Evolutionary conservation across 1,284 basidiomycete species (phyloP).

Genomic region (Heterobasidion occidentale): DNA sequence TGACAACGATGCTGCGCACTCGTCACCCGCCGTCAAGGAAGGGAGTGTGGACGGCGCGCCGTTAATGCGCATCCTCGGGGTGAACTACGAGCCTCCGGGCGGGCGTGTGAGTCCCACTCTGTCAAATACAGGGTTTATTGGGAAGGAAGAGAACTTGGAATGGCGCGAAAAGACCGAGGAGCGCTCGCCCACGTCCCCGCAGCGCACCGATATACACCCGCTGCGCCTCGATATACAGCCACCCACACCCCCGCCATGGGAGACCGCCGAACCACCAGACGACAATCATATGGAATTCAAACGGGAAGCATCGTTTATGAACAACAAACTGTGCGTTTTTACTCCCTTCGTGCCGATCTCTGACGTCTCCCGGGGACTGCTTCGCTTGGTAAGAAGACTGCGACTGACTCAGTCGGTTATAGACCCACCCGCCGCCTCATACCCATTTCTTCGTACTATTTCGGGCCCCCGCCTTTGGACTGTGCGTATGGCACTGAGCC

Average conservation of each 20-base stretch:
- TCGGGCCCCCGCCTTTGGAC: constrained; percentile 66
- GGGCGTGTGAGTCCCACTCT: not conserved
- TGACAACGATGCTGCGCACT: not conserved
- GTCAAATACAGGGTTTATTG: not conserved
- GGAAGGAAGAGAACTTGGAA: constrained; percentile 4
- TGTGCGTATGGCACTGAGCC: constrained; percentile 72
- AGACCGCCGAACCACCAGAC: constrained; percentile 30
- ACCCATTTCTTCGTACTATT: constrained; percentile 75
- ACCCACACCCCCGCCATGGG: constrained; percentile 54
- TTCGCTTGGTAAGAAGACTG: not conserved
- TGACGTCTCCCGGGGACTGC: constrained; percentile 4
- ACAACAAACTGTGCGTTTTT: not conserved
- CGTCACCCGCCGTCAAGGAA: not conserved
- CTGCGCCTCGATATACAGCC: constrained; percentile 28
- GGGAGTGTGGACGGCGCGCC: not conserved
- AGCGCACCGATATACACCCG: constrained; percentile 17
- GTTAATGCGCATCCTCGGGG: not conserved
- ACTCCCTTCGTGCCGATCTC: not conserved
- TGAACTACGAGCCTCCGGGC: not conserved
- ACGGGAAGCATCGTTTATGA: not conserved
- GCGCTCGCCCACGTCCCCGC: constrained; percentile 1
- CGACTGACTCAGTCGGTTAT: constrained; percentile 3
- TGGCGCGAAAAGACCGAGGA: constrained; percentile 5
- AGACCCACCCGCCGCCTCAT: constrained; percentile 37
- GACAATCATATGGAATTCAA: not conserved